Base-by-base conservation (phyloP, 176 grass and related monocot species). In the Triticum timopheevii region DNA sequence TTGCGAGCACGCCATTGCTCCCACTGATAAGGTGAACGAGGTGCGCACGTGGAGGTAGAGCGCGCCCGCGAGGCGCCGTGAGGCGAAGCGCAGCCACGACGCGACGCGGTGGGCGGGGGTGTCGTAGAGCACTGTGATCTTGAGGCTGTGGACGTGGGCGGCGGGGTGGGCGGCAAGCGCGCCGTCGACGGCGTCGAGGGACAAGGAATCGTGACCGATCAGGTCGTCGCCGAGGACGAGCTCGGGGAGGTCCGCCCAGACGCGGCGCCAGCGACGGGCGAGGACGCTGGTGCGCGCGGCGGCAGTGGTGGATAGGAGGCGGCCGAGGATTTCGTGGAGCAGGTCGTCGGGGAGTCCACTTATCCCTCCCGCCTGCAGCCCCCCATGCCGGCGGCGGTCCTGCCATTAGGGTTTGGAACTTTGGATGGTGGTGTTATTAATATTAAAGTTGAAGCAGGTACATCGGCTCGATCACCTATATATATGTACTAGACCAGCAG, bases 331-430 rank as follows among this genome's bases (percentile, higher is more conserved):
- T 12, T 27, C 39, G 71, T 47, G 40, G 11, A 74, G 39, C 13
- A 74, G 40, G 22, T 74, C 71, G 71, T 74, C 71, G n/a, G 71
- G 71, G 71, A 74, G 71, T n/a, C n/a, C n/a, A 13, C 71, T 74
- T 39, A 74, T 74, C 71, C 36, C 33, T 40, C 67, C n/a, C 70
- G 44, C 11, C n/a, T n/a, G 11, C n/a, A 23, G 65, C 30, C 65
- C 17, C 30, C 30, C 7, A 34, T 15, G 36, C 13, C 36, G 69
- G 34, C 36, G 69, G 69, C 69, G 35, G 36, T 11, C 20, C 36
- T 8, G 30, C 15, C 44, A 47, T 13, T 47, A 47, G 44, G 44
- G 44, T 47, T 47, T 47, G 44, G 12, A 44, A 44, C 40, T 44
- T 44, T 44, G 40, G 40, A 44, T 44, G 40, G 40, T 3, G 40